These are phyloP conservation scores for Arthrobotrys pseudoclavata DNA, from an alignment of 2,329 filamentous ascomycete species.

Conservation along the genomic window DNA sequence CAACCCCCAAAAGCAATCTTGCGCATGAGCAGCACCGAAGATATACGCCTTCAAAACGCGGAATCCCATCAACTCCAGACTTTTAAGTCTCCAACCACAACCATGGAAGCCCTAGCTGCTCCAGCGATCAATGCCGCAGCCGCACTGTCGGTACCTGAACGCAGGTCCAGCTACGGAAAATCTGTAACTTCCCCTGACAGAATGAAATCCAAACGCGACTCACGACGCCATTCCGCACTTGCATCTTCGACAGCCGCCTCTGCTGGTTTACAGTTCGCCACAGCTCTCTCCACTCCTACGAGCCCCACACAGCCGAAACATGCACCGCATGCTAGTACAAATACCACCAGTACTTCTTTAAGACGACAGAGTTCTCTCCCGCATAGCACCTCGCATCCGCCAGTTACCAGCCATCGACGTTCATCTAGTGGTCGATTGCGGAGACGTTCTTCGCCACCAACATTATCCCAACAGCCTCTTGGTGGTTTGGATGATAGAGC, in stretches of 20 bases:
- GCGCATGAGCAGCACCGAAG: slow-evolving; percentile 59
- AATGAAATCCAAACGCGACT: slow-evolving; percentile 60
- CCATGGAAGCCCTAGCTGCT: slow-evolving; percentile 59
- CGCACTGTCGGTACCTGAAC: slow-evolving; percentile 60
- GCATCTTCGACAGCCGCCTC: slow-evolving; percentile 60
- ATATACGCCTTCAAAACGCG: slow-evolving; percentile 60
- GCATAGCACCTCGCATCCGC: slow-evolving; percentile 43
- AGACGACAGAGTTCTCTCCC: slow-evolving; percentile 61
- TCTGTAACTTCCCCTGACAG: slow-evolving; percentile 57
- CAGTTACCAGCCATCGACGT: slow-evolving; percentile 50
- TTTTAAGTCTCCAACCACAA: slow-evolving; percentile 52
- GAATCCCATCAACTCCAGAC: slow-evolving; percentile 61
- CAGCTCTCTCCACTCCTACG: slow-evolving; percentile 61
- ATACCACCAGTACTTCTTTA: slow-evolving; percentile 60
- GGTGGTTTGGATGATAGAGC: slow-evolving; percentile 78
- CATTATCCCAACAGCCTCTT: slow-evolving; percentile 64
- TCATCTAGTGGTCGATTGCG: slow-evolving; percentile 55
- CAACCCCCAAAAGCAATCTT: slow-evolving; percentile 60
- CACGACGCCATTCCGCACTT: slow-evolving; percentile 59
- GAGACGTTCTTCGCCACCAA: slow-evolving; percentile 58
- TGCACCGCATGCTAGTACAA: slow-evolving; percentile 59
- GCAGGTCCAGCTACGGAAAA: slow-evolving; percentile 59
- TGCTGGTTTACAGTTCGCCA: slow-evolving; percentile 59
- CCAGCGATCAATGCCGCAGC: slow-evolving; percentile 59
- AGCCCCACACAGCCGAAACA: slow-evolving; percentile 59